Base-by-base conservation (phyloP, 257 asterid species). In the Lantana camara region DNA sequence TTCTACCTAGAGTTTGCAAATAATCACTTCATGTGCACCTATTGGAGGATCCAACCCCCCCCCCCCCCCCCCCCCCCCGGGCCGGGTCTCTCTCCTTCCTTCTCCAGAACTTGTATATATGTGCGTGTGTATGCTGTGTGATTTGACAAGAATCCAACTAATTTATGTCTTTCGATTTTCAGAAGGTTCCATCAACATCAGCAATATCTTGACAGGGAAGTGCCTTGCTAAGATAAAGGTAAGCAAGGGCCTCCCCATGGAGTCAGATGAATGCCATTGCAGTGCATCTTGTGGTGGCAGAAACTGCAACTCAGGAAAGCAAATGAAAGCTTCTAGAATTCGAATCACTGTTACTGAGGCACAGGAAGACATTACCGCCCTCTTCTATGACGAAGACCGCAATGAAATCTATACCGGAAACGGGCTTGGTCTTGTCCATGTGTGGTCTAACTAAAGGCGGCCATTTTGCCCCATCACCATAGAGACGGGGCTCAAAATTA, bases 401-500 rank as follows among this genome's bases (percentile, higher is more conserved):
- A 94, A 94, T n/a, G 99, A 94, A 73, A 90, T 94, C 59, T 94
- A 88, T 64, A 94, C 99, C 0, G 97, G 97, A 38, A 94, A 90
- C 55, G 82, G 85, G 83, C 79, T 55, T 40, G 99, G 97, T 17
- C 82, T 88, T 56, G 88, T 94, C 65, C 99, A 94, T 66, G 97
- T 94, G 21, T 94, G 99, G 99, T 81, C 97, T 30, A 94, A 88
- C 83, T 94, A 77, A 80, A 68, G 17, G 67, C 50, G 9, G 60
- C 40, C 41, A 40, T 47, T 53, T 7, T 15, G 22, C 38, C 37
- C 69, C 42, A 19, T 44, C 68, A 47, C 24, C 61, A 16, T 41
- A 17, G 32, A 37, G 35, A 38, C 5, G 70, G 19, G 29, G 37
- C 37, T 2, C 2, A 27, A 27, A 2, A 27, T 27, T 27, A 27